phyloP scores from a whole-genome alignment of 2,329 filamentous ascomycete genomes.

The Beauveria asiatica region DNA sequence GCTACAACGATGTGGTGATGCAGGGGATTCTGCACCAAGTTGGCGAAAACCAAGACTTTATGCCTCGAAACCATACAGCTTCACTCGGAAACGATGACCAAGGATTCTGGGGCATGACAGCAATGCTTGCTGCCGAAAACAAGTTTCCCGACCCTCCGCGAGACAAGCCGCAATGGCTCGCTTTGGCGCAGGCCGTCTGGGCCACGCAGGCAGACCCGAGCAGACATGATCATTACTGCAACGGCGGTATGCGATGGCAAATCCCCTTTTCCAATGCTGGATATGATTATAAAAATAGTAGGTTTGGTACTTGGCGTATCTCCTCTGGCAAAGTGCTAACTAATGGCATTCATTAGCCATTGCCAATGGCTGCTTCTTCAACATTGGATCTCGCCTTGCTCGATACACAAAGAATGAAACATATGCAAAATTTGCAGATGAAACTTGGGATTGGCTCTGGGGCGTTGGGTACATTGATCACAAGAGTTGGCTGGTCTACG shows the following conservation, averaged over 20 bases:
- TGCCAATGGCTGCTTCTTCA: conserved; percentile 56
- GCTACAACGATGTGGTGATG: conserved; percentile 52
- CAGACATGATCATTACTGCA: conserved; percentile 57
- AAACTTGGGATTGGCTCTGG: conserved; percentile 54
- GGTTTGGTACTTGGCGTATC: conserved; percentile 6
- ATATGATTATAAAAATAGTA: conserved; percentile 66
- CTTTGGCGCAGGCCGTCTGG: conserved; percentile 62
- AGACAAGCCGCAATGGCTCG: conserved; percentile 50
- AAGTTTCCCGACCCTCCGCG: conserved; percentile 51
- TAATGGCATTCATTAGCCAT: conserved; percentile 31
- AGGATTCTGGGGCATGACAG: conserved; percentile 60
- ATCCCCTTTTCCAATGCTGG: conserved; percentile 66
- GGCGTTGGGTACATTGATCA: conserved; percentile 50
- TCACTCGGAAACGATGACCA: conserved; percentile 63
- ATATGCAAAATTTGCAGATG: conserved; percentile 54
- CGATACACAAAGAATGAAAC: conserved; percentile 60
- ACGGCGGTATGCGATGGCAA: conserved; percentile 69
- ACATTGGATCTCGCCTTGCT: conserved; percentile 59
- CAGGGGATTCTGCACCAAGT: conserved; percentile 50
- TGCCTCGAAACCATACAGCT: conserved; percentile 50
- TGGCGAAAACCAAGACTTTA: conserved; percentile 48
- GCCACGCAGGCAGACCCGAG: conserved; percentile 50
- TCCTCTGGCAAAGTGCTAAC: not conserved
- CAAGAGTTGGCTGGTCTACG: conserved; percentile 52
- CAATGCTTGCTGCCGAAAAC: conserved; percentile 58